These are phyloP conservation scores for Scedosporium apiospermum DNA, from an alignment of 2,329 filamentous ascomycete species.

Conservation along the genomic window DNA sequence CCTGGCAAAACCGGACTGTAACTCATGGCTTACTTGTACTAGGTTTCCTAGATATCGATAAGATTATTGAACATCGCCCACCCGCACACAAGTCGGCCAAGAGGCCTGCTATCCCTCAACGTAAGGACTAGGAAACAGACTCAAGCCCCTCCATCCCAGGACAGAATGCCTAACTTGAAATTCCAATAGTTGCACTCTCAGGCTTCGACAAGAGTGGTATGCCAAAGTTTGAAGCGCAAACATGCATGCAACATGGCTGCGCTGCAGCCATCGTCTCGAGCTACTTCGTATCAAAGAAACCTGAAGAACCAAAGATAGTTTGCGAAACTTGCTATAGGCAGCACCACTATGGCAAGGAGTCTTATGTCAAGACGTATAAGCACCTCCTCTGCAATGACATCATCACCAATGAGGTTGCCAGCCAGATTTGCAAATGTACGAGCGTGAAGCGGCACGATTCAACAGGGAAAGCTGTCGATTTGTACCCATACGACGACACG, in stretches of 20 bases:
- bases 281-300: slow-evolving; percentile 13
- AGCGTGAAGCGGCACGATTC: slow-evolving; percentile 12
- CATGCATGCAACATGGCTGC: slow-evolving; percentile 12
- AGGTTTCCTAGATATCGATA: slow-evolving; percentile 27
- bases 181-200: slow-evolving; percentile 10
- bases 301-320: slow-evolving; percentile 10
- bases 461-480: slow-evolving; percentile 9
- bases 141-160: neutral
- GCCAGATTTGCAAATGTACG: slow-evolving; percentile 17
- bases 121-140: neutral
- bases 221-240: slow-evolving; percentile 12
- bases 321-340: slow-evolving; percentile 25
- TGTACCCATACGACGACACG: slow-evolving; percentile 11
- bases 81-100: slow-evolving; percentile 16
- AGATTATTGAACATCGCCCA: slow-evolving; percentile 24
- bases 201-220: slow-evolving; percentile 7
- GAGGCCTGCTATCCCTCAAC: slow-evolving; percentile 15
- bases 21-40: slow-evolving; percentile 8
- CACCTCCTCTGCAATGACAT: slow-evolving; percentile 18
- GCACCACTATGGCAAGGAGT: slow-evolving; percentile 16
- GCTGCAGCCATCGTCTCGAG: slow-evolving; percentile 13
- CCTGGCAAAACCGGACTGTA: neutral
- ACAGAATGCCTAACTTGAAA: neutral
- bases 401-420: slow-evolving; percentile 15
- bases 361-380: slow-evolving; percentile 23